phyloP scores from a whole-genome alignment of 202 grass and related monocot species.

The Cymbopogon flexuosus region DNA sequence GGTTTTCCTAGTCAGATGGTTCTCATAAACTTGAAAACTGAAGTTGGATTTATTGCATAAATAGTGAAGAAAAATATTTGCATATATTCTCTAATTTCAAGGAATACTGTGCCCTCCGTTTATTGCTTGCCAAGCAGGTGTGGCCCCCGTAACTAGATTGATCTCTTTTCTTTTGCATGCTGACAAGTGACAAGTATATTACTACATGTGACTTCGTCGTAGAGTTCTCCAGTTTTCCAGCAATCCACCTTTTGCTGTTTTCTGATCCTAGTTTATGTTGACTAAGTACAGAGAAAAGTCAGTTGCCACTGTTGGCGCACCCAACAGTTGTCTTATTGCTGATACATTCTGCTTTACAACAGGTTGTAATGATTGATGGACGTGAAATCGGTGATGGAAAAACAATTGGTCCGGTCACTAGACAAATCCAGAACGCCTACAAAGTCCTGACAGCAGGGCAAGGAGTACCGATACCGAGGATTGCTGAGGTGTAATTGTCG shows the following conservation, averaged over 20 bases:
- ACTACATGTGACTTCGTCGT: not conserved
- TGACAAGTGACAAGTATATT: slow-evolving; percentile 5
- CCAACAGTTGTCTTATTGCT: not conserved
- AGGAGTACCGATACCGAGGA: slow-evolving; percentile 62
- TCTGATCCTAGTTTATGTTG: not conserved
- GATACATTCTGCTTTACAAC: slow-evolving; percentile 15
- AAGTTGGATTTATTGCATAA: slow-evolving; percentile 1
- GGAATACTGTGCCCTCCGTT: not conserved
- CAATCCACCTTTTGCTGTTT: not conserved
- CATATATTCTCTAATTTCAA: not conserved
- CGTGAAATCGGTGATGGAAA: slow-evolving; percentile 53
- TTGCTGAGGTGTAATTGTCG: slow-evolving; percentile 17
- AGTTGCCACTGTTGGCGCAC: not conserved
- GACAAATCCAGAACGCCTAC: slow-evolving; percentile 70
- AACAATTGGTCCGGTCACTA: slow-evolving; percentile 56
- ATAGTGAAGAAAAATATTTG: not conserved
- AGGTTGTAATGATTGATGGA: slow-evolving; percentile 84
- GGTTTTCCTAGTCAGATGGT: not conserved
- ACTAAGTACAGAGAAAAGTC: not conserved
- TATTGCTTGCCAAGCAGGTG: not conserved
- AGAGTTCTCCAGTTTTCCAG: not conserved
- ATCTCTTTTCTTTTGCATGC: not conserved
- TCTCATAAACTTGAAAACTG: slow-evolving; percentile 4
- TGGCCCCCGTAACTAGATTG: not conserved
- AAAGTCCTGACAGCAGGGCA: slow-evolving; percentile 55